A percentile compares a stretch with the other conserved stretches of the same genome.
Conservation (phyloP, 78 protist genomes). For the Creolimax fragrantissima region DNA sequence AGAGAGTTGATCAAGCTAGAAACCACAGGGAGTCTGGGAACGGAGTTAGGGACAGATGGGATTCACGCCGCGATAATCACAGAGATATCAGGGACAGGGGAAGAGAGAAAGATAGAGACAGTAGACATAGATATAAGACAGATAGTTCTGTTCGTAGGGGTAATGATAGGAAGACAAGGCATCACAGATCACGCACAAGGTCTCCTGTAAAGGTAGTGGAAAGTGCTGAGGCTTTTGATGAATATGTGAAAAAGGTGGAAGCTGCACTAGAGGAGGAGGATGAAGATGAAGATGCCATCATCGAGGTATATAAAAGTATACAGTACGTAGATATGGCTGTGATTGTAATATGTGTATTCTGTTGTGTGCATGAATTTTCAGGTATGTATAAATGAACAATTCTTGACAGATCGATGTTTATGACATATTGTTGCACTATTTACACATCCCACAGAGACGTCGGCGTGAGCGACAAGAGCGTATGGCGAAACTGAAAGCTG, state of each 20-base stretch:
- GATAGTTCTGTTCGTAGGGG: not conserved
- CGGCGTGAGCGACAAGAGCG: slow-evolving; percentile 1
- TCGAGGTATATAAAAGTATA: not conserved
- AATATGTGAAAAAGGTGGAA: not conserved
- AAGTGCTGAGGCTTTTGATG: not conserved
- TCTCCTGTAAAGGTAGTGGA: not conserved
- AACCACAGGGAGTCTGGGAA: not conserved
- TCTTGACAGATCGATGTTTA: not conserved
- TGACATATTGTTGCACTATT: not conserved
- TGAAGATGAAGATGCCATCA: not conserved
- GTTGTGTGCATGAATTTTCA: not conserved
- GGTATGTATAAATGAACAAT: not conserved
- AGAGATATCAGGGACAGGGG: not conserved
- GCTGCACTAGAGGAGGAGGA: not conserved
- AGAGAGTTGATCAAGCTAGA: not conserved
- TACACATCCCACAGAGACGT: not conserved
- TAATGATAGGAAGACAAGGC: not conserved
- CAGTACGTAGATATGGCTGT: not conserved
- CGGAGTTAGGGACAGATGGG: not conserved
- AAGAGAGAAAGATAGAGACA: not conserved
- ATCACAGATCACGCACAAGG: not conserved
- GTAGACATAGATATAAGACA: not conserved
- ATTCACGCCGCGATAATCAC: not conserved
- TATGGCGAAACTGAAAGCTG: not conserved
- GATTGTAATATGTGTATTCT: not conserved